Evolutionary conservation across 208 protist species (phyloP).

Genomic region (Tritrichomonas musculus): DNA sequence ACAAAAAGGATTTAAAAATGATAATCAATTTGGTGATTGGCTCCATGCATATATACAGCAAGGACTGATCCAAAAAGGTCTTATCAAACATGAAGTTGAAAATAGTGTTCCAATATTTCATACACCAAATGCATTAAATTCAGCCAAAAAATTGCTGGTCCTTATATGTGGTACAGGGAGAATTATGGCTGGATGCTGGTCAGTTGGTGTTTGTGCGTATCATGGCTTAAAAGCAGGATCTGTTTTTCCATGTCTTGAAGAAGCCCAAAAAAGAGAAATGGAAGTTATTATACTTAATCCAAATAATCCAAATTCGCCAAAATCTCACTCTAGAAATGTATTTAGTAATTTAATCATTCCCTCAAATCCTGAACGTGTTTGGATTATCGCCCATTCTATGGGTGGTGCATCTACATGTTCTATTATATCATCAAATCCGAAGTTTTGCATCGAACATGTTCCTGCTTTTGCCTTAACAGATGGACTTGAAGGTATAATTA

Average conservation of each 20-base stretch:
- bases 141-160: background rate
- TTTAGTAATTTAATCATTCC: background rate
- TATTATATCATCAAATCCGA: background rate
- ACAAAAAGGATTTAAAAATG: conserved; percentile 5
- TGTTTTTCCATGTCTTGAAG: background rate
- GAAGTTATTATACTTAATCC: conserved; percentile 24
- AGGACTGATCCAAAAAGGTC: background rate
- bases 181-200: background rate
- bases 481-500: background rate
- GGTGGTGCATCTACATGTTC: background rate
- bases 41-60: background rate
- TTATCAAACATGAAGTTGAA: too few species aligned
- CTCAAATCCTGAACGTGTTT: background rate
- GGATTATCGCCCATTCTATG: background rate
- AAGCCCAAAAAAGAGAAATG: background rate
- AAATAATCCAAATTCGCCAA: background rate
- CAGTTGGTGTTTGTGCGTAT: background rate
- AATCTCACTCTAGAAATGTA: background rate
- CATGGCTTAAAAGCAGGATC: background rate
- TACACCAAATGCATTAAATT: background rate
- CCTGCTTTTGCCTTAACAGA: background rate
- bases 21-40: background rate
- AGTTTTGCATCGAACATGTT: background rate
- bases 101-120: background rate
- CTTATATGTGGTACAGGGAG: background rate